Evolutionary conservation across 768 basidiomycete species (phyloP), one percentile per base, ranked within the genome.

Genomic region (Mycena vulgaris): DNA sequence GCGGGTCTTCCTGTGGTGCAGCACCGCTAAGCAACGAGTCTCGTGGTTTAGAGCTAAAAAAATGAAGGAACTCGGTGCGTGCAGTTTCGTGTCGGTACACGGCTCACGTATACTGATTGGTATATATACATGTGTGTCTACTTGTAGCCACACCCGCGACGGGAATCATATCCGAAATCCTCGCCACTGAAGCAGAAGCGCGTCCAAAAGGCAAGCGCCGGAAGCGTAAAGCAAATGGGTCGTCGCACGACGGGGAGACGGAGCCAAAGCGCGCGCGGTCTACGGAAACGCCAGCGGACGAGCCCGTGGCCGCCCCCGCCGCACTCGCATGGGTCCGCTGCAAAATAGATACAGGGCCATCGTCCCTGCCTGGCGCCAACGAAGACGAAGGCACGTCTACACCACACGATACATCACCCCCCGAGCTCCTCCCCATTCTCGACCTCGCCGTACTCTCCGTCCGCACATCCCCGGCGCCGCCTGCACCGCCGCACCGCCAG

Each of bases 211-310:
- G 25, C 55, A 39, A 10, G 55, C 7, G 10, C 17, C 17, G 11
- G 40, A 59, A 59, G 40, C 57, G 57, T 40, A 59, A 59, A 33
- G 57, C 27, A 17, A 4, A 28, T 6, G n/a, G n/a, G n/a, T n/a
- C n/a, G n/a, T n/a, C n/a, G n/a, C n/a, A n/a, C n/a, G n/a, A n/a
- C n/a, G n/a, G n/a, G n/a, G 57, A 45, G 4, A 23, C 8, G 8
- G 2, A 13, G 19, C 37, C 7, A 5, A 39, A 39, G 55, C 39
- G 25, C 16, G 14, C 37, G 16, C 16, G 5, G 27, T 1, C 37
- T 23, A 19, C 8, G 55, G 23, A 10, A 39, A 57, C 14, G 5
- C 40, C 14, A 16, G 14, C 40, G 40, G 23, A 57, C 5, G 23
- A 23, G 37, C 8, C 37, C n/a, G 23, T 17, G 37, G 42, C 27